These are phyloP conservation scores for Amanita rubescens DNA, from an alignment of 768 basidiomycete genomes.

Conservation along the genomic window DNA sequence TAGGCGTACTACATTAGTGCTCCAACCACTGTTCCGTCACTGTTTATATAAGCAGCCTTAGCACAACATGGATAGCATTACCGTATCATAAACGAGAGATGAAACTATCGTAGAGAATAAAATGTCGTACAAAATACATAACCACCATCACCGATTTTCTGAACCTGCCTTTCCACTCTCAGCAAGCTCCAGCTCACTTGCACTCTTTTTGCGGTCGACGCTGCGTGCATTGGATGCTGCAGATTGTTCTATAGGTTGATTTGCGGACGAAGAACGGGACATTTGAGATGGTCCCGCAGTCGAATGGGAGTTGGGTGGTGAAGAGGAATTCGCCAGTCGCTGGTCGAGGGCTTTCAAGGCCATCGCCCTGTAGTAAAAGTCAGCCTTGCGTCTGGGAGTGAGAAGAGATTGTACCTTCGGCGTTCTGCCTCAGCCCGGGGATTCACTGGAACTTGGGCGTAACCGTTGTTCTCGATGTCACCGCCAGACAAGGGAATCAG, in stretches of 20 bases:
- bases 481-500: slow-evolving; percentile 56
- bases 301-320: slow-evolving; percentile 31
- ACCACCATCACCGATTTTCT: slow-evolving; percentile 21
- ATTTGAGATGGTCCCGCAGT: slow-evolving; percentile 22
- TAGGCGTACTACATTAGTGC: background rate
- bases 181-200: slow-evolving; percentile 26
- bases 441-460: slow-evolving; percentile 73
- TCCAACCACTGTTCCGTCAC: background rate
- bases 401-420: slow-evolving; percentile 53
- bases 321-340: slow-evolving; percentile 63
- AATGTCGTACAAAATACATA: slow-evolving; percentile 2
- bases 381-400: background rate
- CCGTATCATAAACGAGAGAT: background rate
- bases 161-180: slow-evolving; percentile 24
- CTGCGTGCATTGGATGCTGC: slow-evolving; percentile 13
- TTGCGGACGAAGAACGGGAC: slow-evolving; percentile 26
- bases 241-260: slow-evolving; percentile 21
- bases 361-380: slow-evolving; percentile 59
- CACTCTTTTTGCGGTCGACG: slow-evolving; percentile 26
- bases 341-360: slow-evolving; percentile 97
- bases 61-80: background rate
- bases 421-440: slow-evolving; percentile 96
- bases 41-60: slow-evolving; percentile 1
- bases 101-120: slow-evolving; percentile 7
- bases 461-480: slow-evolving; percentile 69